Evolutionary conservation across 768 basidiomycete genomes (phyloP).

Genomic region (Leccinum disarticulatum): DNA sequence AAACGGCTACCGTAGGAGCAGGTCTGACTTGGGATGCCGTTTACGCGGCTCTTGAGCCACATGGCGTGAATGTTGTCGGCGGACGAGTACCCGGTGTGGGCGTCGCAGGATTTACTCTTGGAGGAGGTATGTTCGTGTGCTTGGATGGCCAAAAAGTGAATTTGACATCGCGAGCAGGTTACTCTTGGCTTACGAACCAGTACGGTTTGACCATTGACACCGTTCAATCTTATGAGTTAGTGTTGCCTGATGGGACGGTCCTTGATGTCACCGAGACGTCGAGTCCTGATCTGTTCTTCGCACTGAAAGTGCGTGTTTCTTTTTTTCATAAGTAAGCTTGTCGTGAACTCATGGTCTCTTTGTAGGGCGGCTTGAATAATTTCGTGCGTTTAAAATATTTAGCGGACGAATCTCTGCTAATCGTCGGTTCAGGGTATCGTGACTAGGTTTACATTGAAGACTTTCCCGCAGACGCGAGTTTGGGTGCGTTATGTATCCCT

Average conservation of each 20-base stretch:
- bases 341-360: not conserved
- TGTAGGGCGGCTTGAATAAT: conserved; percentile 62
- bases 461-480: conserved; percentile 53
- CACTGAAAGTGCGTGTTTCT: conserved; percentile 37
- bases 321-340: not conserved
- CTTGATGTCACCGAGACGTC: conserved; percentile 33
- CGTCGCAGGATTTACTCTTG: conserved; percentile 56
- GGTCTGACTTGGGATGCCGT: conserved; percentile 65
- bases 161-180: conserved; percentile 7
- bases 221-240: conserved; percentile 54
- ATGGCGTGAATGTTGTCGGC: conserved; percentile 56
- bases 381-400: conserved; percentile 36
- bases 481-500: conserved; percentile 47
- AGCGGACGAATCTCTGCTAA: not conserved
- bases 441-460: conserved; percentile 54
- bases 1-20: conserved; percentile 41
- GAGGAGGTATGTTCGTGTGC: conserved; percentile 42
- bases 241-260: conserved; percentile 45
- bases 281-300: conserved; percentile 43
- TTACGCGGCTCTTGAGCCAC: conserved; percentile 48
- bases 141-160: not conserved
- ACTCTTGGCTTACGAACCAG: conserved; percentile 56
- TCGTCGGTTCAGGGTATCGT: conserved; percentile 48
- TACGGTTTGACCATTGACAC: conserved; percentile 59
- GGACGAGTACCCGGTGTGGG: conserved; percentile 56